Base-by-base conservation (phyloP, 139 green algal genomes). In the Micractinium conductrix region DNA sequence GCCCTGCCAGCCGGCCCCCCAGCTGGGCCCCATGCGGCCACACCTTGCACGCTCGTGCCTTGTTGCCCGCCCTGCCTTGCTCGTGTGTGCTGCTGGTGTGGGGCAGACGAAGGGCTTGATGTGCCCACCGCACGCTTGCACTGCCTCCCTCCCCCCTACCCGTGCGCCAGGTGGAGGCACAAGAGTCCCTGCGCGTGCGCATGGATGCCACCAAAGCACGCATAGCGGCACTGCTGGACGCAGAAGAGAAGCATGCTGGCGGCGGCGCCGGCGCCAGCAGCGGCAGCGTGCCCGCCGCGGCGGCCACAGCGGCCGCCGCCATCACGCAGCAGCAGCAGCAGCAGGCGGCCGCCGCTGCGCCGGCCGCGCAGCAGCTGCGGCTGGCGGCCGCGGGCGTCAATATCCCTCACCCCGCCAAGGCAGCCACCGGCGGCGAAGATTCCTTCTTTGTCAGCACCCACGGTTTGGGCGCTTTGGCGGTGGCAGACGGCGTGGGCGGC, bases 401-500 rank as follows among this genome's bases (percentile, higher is more conserved):
- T 26, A 45, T 85, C 28, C 95, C 94, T 2, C 95, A 98, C 81
- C 87, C 94, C 28, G 88, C 91, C 82, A 98, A 98, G 88, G 92
- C 85, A 0, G 74, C 91, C 14, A 96, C 90, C 65, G 94, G 95
- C 37, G 95, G 95, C 1, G 95, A 98, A 88, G 96, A 99, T 79
- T 94, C 95, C 0, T 97, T 91, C 89, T 98, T 97, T 86, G 91
- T 97, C 33, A 90, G 63, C 72, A 74, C 72, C 69, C 26, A 85
- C 10, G 91, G 89, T 0, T 79, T 90, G 62, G 92, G 93, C 40
- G 91, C 91, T 0, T 80, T 97, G 21, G 95, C 92, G 43, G 93
- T 98, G 30, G 94, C 95, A 21, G 96, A 99, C 86, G 96, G 96
- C 3, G 96, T 99, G 38, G 93, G 94, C 60, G 93, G 94, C 19